Evolutionary conservation across 805 yeast species (phyloP), one percentile per base, ranked within the genome.

Genomic region (Komagataella populi): DNA sequence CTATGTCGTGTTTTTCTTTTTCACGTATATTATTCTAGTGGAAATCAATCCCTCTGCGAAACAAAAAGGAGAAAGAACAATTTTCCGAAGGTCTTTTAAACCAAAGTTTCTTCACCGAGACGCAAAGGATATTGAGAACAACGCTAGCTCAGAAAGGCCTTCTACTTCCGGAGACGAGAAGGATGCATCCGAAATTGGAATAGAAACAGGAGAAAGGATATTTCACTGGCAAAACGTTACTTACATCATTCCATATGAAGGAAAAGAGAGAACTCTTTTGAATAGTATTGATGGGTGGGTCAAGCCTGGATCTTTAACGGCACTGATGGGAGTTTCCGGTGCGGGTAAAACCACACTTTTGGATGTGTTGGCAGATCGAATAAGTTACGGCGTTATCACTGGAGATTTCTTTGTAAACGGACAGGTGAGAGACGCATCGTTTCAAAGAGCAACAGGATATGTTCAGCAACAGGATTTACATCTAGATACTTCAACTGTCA

Each of bases 261-360:
- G 64, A 39, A 81, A 74, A 53, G 68, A 65, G 4, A 68, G 66
- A 53, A 68, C 70, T 47, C 55, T 59, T 44, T 65, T 79, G 51
- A 67, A 73, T 55, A 69, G 72, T 59, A 77, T 79, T 48, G 78
- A 76, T 59, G 91, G 91, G 49, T 84, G 81, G 72, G 87, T 83
- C 51, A 81, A 80, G 60, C 91, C 91, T 17, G 91, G 91, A 59
- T 83, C 85, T 52, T 71, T 84, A 65, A 84, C 90, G 46, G 91
- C 91, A 4, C 70, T 84, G 53, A 84, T 84, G 90, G 93, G 93
- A 60, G 85, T 83, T 50, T 84, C 91, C 39, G 93, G 93, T 69
- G 93, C 93, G 48, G 93, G 93, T 70, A 84, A 84, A 61, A 84
- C 93, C 23, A 85, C 91, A 2, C 69, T 84, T 53, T 71, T 85